A percentile compares a stretch with the other conserved stretches of the same genome.
Evolutionary conservation across 352 stramenopile species (phyloP).

Genomic region (Globisporangium uncinulatum): DNA sequence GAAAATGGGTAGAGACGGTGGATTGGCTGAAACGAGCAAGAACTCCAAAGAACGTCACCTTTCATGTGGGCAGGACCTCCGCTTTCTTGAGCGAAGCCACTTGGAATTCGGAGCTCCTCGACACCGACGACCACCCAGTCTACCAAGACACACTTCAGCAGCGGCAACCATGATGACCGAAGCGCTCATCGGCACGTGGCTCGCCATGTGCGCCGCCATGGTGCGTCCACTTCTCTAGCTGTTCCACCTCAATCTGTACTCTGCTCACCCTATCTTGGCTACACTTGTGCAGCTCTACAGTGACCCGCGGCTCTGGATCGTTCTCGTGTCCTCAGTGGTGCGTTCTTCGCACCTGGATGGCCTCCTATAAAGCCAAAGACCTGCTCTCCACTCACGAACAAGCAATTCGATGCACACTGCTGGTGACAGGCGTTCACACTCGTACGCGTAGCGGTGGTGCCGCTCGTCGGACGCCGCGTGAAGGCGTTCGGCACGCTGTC

Average conservation of each 20-base stretch:
- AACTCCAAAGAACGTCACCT: background rate
- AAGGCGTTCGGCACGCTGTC: slow-evolving; percentile 46
- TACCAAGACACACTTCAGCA: too few relatives aligned
- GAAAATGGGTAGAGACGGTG: background rate
- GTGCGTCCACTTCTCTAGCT: slow-evolving; percentile 18
- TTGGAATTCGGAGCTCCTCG: background rate
- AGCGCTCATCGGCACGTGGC: slow-evolving; percentile 50
- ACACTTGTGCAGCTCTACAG: slow-evolving; percentile 32
- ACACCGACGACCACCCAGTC: background rate
- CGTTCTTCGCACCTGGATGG: background rate
- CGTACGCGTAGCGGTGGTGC: slow-evolving; percentile 33
- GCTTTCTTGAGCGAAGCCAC: background rate
- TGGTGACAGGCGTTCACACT: slow-evolving; percentile 33
- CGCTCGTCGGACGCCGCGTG: slow-evolving; percentile 28
- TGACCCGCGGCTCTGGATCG: slow-evolving; percentile 56
- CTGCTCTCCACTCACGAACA: background rate
- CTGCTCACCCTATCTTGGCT: background rate
- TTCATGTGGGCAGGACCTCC: background rate
- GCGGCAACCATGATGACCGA: slow-evolving; percentile 38
- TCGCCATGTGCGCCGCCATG: slow-evolving; percentile 58
- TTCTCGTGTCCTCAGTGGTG: slow-evolving; percentile 59
- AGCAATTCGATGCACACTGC: background rate
- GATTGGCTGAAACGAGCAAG: background rate
- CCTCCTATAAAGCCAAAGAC: background rate
- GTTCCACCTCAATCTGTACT: background rate